Conservation (phyloP, 495 filamentous ascomycete genomes). For the Neurospora discreta region DNA sequence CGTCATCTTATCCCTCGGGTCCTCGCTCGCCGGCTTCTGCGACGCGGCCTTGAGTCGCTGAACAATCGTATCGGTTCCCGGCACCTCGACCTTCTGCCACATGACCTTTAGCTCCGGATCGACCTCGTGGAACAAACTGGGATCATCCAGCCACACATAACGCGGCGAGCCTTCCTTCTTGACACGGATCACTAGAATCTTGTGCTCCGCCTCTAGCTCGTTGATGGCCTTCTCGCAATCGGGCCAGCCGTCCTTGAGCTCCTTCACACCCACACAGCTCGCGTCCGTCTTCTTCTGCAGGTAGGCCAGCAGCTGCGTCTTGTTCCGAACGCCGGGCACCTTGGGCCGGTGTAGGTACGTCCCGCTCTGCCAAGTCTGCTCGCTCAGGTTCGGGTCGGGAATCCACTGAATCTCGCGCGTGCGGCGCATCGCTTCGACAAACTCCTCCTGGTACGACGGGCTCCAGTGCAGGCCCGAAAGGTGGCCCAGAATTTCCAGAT, state of each 20-base stretch:
- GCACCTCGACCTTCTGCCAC: conserved; percentile 75
- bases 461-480: conserved; percentile 50
- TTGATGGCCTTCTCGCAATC: conserved; percentile 67
- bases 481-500: conserved; percentile 64
- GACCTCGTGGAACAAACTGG: conserved; percentile 60
- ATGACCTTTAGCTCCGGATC: conserved; percentile 72
- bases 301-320: conserved; percentile 63
- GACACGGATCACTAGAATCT: conserved; percentile 73
- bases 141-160: conserved; percentile 82
- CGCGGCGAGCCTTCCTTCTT: conserved; percentile 84
- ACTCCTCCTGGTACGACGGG: conserved; percentile 30
- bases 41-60: conserved; percentile 60
- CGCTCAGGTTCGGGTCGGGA: conserved; percentile 44
- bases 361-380: conserved; percentile 43
- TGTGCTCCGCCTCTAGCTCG: conserved; percentile 63
- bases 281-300: conserved; percentile 75
- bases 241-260: conserved; percentile 90
- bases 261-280: conserved; percentile 67
- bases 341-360: conserved; percentile 70
- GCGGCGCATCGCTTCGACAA: conserved; percentile 37
- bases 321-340: conserved; percentile 61
- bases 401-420: conserved; percentile 65
- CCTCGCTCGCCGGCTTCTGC: conserved; percentile 68
- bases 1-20: conserved; percentile 48
- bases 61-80: conserved; percentile 62